Conservation (phyloP, 1,139 yeast species). For the Debaryomyces psychrophilus region DNA sequence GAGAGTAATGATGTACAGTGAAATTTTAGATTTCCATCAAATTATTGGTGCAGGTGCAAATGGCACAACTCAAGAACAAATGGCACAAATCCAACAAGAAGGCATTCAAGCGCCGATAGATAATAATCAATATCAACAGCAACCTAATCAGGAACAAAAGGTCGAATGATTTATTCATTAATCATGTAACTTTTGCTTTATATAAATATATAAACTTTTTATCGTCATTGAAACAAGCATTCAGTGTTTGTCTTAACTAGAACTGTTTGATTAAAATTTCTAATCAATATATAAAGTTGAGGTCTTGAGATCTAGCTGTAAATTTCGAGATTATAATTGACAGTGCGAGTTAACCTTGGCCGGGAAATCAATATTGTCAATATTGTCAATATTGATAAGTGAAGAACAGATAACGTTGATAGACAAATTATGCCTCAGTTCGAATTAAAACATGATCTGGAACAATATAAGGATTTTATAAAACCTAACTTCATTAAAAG, state of each 20-base stretch:
- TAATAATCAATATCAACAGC: conserved; percentile 18
- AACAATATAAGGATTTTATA: background rate
- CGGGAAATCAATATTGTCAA: background rate
- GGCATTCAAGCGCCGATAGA: conserved; percentile 31
- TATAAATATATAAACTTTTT: background rate
- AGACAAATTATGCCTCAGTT: background rate
- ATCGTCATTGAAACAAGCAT: background rate
- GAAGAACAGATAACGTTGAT: background rate
- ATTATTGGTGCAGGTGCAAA: conserved; percentile 46
- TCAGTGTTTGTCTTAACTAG: background rate
- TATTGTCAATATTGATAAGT: background rate
- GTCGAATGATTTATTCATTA: conserved; percentile 20
- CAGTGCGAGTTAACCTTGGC: background rate
- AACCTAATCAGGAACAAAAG: conserved; percentile 17
- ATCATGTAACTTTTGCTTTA: background rate
- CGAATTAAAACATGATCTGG: conserved; percentile 3
- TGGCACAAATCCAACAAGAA: conserved; percentile 35
- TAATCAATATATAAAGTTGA: background rate
- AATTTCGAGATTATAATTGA: background rate
- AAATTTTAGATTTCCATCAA: conserved; percentile 92
- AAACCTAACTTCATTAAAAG: conserved; percentile 15
- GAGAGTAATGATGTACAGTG: conserved; percentile 99
- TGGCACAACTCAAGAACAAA: conserved; percentile 28
- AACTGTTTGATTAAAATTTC: background rate
- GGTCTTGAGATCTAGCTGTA: background rate